Evolutionary conservation across 1,139 yeast genomes (phyloP).

Genomic region (Debaryomyces udenii): DNA sequence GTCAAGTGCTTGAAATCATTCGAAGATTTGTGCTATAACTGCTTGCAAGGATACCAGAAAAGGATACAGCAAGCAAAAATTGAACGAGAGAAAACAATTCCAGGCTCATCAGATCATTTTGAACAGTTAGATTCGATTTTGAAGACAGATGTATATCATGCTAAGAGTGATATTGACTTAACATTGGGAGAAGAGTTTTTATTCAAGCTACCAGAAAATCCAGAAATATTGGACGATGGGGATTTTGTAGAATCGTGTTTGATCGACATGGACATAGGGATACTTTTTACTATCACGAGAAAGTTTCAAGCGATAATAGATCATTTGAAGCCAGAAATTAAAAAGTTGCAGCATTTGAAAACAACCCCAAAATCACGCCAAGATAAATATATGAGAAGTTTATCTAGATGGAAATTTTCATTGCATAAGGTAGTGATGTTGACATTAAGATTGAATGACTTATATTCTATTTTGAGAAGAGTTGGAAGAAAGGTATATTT

Average conservation of each 20-base stretch:
- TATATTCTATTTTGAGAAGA: slow-evolving; percentile 46
- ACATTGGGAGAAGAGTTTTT: slow-evolving; percentile 17
- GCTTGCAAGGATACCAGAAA: slow-evolving; percentile 52
- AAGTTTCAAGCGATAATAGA: slow-evolving; percentile 25
- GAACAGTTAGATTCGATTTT: slow-evolving; percentile 11
- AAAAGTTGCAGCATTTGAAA: slow-evolving; percentile 27
- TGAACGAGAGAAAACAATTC: slow-evolving; percentile 26
- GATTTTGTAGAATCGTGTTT: slow-evolving; percentile 35
- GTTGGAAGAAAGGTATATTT: slow-evolving; percentile 48
- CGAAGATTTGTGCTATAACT: slow-evolving; percentile 37
- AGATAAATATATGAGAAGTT: slow-evolving; percentile 15
- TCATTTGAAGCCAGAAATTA: slow-evolving; percentile 27
- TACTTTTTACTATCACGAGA: slow-evolving; percentile 30
- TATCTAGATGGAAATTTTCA: slow-evolving; percentile 37
- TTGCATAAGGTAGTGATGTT: slow-evolving; percentile 53
- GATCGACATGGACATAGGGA: slow-evolving; percentile 47
- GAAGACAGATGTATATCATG: slow-evolving; percentile 7
- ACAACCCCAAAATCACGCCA: slow-evolving; percentile 14
- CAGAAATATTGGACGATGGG: slow-evolving; percentile 17
- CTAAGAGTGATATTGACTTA: slow-evolving; percentile 19
- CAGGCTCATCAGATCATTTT: slow-evolving; percentile 7
- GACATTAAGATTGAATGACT: slow-evolving; percentile 48
- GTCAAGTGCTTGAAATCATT: slow-evolving; percentile 40
- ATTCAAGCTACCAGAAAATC: slow-evolving; percentile 21
- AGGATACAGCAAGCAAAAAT: slow-evolving; percentile 44